Evolutionary conservation across 495 filamentous ascomycete genomes (phyloP).

Genomic region (Parachaetomium inaequale): DNA sequence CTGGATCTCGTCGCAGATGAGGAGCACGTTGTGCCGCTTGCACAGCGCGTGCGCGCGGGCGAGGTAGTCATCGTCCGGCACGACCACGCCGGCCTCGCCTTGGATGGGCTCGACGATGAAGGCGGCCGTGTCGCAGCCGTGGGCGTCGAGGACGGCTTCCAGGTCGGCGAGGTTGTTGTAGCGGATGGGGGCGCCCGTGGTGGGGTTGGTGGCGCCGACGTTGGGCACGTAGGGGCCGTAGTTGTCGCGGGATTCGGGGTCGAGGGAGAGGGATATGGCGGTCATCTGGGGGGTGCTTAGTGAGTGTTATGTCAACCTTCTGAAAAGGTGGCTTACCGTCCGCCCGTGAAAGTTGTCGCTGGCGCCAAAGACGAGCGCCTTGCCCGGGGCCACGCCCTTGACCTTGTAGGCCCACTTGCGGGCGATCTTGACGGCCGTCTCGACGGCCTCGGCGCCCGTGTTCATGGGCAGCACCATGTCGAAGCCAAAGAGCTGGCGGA

Average conservation of each 20-base stretch:
- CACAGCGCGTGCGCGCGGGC: conserved; percentile 77
- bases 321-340: conserved; percentile 58
- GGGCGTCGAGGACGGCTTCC: conserved; percentile 70
- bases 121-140: conserved; percentile 81
- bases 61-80: conserved; percentile 88
- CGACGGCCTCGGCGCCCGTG: conserved; percentile 97
- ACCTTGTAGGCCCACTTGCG: conserved; percentile 98
- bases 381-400: conserved; percentile 81
- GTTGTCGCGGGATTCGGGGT: conserved; percentile 92
- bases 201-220: conserved; percentile 73
- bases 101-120: conserved; percentile 98
- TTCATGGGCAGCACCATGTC: conserved; percentile 99
- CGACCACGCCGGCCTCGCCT: conserved; percentile 95
- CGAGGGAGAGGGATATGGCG: conserved; percentile 89
- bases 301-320: neutral
- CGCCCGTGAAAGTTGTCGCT: conserved; percentile 95
- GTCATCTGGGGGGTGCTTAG: conserved; percentile 61
- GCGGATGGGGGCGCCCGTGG: conserved; percentile 70
- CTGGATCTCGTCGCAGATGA: conserved; percentile 99
- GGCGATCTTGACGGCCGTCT: conserved; percentile 96
- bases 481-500: conserved; percentile 81
- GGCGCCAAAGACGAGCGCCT: conserved; percentile 81
- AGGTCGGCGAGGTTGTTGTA: conserved; percentile 85
- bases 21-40: conserved; percentile 85
- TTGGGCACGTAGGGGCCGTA: conserved; percentile 94